Conservation (phyloP, 305 asterid species). For the Andrographis paniculata region DNA sequence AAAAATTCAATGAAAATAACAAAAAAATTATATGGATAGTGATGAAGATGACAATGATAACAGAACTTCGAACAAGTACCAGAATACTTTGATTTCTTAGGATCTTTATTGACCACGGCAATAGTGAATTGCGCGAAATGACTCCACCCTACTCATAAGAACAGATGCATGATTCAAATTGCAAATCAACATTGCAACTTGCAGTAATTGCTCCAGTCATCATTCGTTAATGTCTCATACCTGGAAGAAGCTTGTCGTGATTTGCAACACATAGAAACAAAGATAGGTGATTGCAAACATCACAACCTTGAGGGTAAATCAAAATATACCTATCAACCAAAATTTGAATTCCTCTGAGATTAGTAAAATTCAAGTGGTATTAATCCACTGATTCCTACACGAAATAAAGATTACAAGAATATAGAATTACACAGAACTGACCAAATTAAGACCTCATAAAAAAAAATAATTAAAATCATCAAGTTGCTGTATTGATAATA, state of each 20-base stretch:
- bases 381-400: too few species aligned
- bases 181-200: not conserved
- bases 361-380: too few species aligned
- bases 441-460: too few species aligned
- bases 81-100: slow-evolving; percentile 90
- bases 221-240: slow-evolving; percentile 27
- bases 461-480: too few species aligned
- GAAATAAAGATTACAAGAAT: not conserved
- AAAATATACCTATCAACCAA: slow-evolving; percentile 89
- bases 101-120: slow-evolving; percentile 94
- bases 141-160: slow-evolving; percentile 71
- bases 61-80: slow-evolving; percentile 40
- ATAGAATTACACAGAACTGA: too few species aligned
- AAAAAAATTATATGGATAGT: not conserved
- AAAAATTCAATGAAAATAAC: not conserved
- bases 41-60: too few species aligned
- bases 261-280: slow-evolving; percentile 96
- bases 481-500: too few species aligned
- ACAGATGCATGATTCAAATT: not conserved
- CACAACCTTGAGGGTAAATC: slow-evolving; percentile 98
- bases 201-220: too few species aligned
- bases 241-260: slow-evolving; percentile 98
- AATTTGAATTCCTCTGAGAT: slow-evolving; percentile 10
- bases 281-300: slow-evolving; percentile 93
- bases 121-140: slow-evolving; percentile 96